Base-by-base conservation (phyloP, 345 rosid genomes). In the Sapria himalayana region DNA sequence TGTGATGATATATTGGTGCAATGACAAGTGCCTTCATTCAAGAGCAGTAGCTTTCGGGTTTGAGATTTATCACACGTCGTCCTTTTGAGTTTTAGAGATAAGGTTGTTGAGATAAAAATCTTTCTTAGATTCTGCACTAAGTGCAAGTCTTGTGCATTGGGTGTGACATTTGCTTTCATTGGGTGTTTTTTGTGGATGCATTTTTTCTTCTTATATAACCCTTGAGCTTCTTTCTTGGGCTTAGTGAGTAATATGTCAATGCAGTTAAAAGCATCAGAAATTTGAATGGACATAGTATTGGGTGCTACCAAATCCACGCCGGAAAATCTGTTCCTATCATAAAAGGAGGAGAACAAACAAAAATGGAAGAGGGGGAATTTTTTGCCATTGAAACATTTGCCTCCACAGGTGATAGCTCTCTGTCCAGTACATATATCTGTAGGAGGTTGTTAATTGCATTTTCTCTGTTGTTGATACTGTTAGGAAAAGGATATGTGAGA, bases 281-380 rank as follows among this genome's bases (percentile, higher is more conserved):
- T 65, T 43, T 86, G 72, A 81, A 78, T 58, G 94, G 93, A 23
- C 94, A 78, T 33, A 76, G 93, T 61, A 69, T 78, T 3, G 85
- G 85, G 39, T 72, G 68, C 1, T 82, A 84, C 43, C 98, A 77
- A 58, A 79, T 89, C 54, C 98, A 82, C 65, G 93, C 95, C 45
- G 92, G 85, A 29, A 89, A 89, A 69, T 77, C 86, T 3, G 95
- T 89, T 44, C 99, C 95, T 19, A 73, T 77, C 19, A 92, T 84
- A 33, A 89, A 84, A 65, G 92, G 95, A 45, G 99, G 99, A 20
- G 93, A 79, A 70, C 95, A 84, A 59, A 84, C 86, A 36, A 89
- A 82, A 57, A 79, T 82, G 98, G 95, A 89, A 66, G 95, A 89
- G 70, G 93, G 99, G 14, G 93, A 80, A 70, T 74, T 77, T 62